Evolutionary conservation across 495 filamentous ascomycete genomes (phyloP).

Genomic region (Penicillium psychrofluorescens): DNA sequence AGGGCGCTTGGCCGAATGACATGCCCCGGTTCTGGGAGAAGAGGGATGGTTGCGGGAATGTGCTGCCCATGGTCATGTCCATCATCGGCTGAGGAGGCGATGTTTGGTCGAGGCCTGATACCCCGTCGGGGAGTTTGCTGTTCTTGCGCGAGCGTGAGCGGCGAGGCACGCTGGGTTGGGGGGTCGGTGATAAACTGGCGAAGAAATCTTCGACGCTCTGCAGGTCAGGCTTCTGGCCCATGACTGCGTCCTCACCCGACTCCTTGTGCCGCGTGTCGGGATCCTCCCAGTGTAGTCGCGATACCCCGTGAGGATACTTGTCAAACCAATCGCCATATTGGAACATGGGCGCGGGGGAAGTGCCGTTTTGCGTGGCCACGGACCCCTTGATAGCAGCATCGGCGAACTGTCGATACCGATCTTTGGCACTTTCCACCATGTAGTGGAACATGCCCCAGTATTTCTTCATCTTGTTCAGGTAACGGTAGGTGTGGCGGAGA

Average conservation of each 20-base stretch:
- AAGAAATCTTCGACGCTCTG: slow-evolving; percentile 97
- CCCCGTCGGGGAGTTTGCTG: slow-evolving; percentile 24
- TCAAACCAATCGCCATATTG: slow-evolving; percentile 99
- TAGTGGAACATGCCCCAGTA: slow-evolving; percentile 98
- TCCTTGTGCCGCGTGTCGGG: slow-evolving; percentile 62
- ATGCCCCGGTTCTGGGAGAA: slow-evolving; percentile 26
- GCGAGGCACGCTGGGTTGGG: slow-evolving; percentile 38
- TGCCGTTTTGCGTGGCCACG: slow-evolving; percentile 47
- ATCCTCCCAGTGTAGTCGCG: slow-evolving; percentile 74
- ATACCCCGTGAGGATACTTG: slow-evolving; percentile 88
- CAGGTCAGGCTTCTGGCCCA: slow-evolving; percentile 79
- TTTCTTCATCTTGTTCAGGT: slow-evolving; percentile 87
- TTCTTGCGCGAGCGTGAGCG: slow-evolving; percentile 29
- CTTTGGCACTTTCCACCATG: slow-evolving; percentile 88
- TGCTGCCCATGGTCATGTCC: slow-evolving; percentile 29
- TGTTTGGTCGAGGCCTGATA: slow-evolving; percentile 18
- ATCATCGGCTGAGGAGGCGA: slow-evolving; percentile 25
- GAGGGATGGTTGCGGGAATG: slow-evolving; percentile 38
- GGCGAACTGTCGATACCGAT: slow-evolving; percentile 78
- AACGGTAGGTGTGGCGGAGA: slow-evolving; percentile 82
- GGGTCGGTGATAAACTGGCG: slow-evolving; percentile 65
- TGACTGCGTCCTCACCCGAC: slow-evolving; percentile 68
- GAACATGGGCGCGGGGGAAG: slow-evolving; percentile 54
- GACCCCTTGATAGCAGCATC: slow-evolving; percentile 56
- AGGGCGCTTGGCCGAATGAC: slow-evolving; percentile 30